Evolutionary conservation across 2,329 filamentous ascomycete species (phyloP).

Genomic region (Rhynchosporium agropyri): DNA sequence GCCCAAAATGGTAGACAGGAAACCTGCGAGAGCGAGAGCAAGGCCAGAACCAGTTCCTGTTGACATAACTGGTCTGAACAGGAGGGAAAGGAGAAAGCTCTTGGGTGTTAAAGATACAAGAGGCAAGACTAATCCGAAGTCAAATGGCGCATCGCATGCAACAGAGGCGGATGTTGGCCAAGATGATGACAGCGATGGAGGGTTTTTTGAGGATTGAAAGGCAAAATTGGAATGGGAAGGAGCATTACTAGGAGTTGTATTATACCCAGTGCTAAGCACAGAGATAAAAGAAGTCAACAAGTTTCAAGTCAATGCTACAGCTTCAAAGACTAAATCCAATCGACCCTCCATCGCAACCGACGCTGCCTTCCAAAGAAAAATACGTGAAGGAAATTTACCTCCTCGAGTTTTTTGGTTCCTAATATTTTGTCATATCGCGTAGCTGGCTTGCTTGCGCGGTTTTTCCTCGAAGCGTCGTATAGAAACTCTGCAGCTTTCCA

Average conservation of each 20-base stretch:
- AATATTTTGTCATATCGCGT: too few relatives aligned
- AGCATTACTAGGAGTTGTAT: slow-evolving; percentile 15
- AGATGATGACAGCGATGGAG: slow-evolving; percentile 56
- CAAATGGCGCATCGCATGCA: slow-evolving; percentile 29
- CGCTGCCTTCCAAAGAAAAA: too few relatives aligned
- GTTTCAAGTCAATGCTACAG: neutral
- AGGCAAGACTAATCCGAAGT: slow-evolving; percentile 32
- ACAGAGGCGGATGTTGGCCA: slow-evolving; percentile 34
- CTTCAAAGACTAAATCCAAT: neutral
- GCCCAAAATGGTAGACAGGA: slow-evolving; percentile 28
- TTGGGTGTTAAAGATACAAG: slow-evolving; percentile 25
- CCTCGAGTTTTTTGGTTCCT: too few relatives aligned
- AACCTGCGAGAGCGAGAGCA: slow-evolving; percentile 29
- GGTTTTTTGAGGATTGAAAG: slow-evolving; percentile 56
- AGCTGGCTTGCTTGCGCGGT: too few relatives aligned
- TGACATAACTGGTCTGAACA: slow-evolving; percentile 40
- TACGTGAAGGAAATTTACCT: too few relatives aligned
- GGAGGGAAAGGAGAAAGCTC: slow-evolving; percentile 39
- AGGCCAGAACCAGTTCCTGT: slow-evolving; percentile 26
- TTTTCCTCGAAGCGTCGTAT: too few relatives aligned
- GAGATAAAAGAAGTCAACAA: neutral
- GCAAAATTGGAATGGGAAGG: neutral
- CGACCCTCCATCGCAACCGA: too few relatives aligned
- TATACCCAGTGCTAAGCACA: slow-evolving; percentile 11
- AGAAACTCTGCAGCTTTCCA: too few relatives aligned